Percentiles rank a stretch among this genome's conserved stretches.
Evolutionary conservation across 176 grass and related monocot species (phyloP).

Genomic region (Panicum miliaceum): DNA sequence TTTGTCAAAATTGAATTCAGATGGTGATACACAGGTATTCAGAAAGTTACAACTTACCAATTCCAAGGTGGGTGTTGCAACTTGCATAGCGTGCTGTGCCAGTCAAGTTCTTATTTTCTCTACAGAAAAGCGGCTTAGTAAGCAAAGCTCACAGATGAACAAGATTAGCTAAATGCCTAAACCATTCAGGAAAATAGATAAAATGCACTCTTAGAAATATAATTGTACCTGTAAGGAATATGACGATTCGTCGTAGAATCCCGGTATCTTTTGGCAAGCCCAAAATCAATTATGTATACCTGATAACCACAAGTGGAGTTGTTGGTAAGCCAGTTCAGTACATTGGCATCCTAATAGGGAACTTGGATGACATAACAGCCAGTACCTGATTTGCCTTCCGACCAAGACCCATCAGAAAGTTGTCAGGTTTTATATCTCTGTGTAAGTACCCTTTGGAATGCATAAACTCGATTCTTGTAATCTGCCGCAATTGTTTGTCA

Average conservation of each 20-base stretch:
- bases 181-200: neutral
- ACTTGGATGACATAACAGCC: neutral
- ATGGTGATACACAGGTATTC: slow-evolving; percentile 33
- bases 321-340: slow-evolving; percentile 25
- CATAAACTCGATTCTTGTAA: slow-evolving; percentile 87
- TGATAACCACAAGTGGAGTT: slow-evolving; percentile 47
- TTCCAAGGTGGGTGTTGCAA: slow-evolving; percentile 92
- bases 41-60: slow-evolving; percentile 59
- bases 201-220: slow-evolving; percentile 21
- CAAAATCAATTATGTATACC: slow-evolving; percentile 99
- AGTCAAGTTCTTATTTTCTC: slow-evolving; percentile 97
- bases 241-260: slow-evolving; percentile 92
- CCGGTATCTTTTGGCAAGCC: slow-evolving; percentile 96
- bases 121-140: slow-evolving; percentile 48
- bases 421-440: slow-evolving; percentile 95
- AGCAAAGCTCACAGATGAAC: neutral
- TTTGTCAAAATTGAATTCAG: slow-evolving; percentile 30
- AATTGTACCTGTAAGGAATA: slow-evolving; percentile 79
- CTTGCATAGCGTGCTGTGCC: slow-evolving; percentile 95
- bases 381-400: slow-evolving; percentile 88
- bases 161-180: slow-evolving; percentile 3
- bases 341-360: neutral
- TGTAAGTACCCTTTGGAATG: slow-evolving; percentile 99
- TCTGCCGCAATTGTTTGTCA: slow-evolving; percentile 45
- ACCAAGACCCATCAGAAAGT: slow-evolving; percentile 97